These are phyloP conservation scores for Periconia sp. DNA, from an alignment of 2,329 filamentous ascomycete species.

Conservation along the genomic window DNA sequence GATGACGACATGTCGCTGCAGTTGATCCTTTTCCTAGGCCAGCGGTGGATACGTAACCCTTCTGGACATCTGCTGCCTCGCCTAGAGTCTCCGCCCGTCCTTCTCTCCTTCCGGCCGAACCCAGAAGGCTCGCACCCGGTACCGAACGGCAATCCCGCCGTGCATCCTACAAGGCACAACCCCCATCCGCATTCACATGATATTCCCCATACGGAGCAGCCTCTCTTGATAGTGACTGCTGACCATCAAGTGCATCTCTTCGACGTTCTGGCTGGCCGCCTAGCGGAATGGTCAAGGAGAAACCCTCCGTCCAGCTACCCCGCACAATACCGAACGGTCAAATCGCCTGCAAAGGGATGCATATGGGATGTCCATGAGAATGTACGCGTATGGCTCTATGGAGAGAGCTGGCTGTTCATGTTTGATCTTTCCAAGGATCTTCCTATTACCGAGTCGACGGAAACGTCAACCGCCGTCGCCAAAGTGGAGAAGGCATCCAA, in stretches of 20 bases:
- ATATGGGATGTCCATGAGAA: conserved; percentile 73
- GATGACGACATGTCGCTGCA: conserved; percentile 56
- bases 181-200: conserved; percentile 63
- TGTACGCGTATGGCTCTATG: conserved; percentile 82
- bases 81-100: conserved; percentile 52
- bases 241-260: conserved; percentile 77
- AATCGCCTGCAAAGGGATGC: conserved; percentile 81
- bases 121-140: conserved; percentile 25
- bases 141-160: conserved; percentile 54
- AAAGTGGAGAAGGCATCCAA: conserved; percentile 21
- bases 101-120: conserved; percentile 55
- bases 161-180: conserved; percentile 58
- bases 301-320: conserved; percentile 81
- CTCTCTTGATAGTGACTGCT: conserved; percentile 67
- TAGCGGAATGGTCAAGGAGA: conserved; percentile 84
- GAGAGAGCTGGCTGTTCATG: conserved; percentile 88
- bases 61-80: conserved; percentile 59
- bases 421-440: conserved; percentile 81
- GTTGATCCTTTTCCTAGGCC: conserved; percentile 59
- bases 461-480: conserved; percentile 9
- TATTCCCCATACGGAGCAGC: conserved; percentile 59
- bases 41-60: conserved; percentile 79
- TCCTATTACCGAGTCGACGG: conserved; percentile 23
- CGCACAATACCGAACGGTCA: conserved; percentile 72
- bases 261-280: conserved; percentile 74